Evolutionary conservation across 805 yeast species (phyloP).

Genomic region (Saturnispora dispora): DNA sequence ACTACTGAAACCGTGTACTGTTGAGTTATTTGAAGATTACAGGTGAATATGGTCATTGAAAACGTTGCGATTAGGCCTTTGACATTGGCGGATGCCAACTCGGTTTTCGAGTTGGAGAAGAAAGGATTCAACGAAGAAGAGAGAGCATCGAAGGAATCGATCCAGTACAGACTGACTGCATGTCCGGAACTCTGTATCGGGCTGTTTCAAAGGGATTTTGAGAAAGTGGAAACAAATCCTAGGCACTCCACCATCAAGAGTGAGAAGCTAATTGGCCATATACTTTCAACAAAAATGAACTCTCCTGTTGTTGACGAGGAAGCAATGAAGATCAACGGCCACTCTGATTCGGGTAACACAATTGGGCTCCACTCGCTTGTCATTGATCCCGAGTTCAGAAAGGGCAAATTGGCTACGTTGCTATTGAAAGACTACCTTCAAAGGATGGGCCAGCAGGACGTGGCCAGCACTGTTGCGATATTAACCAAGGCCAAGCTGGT

Average conservation of each 20-base stretch:
- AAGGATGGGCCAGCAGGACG: constrained; percentile 76
- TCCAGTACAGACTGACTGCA: constrained; percentile 57
- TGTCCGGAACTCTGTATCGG: constrained; percentile 94
- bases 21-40: not conserved
- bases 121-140: constrained; percentile 64
- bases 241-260: constrained; percentile 40
- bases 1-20: not conserved
- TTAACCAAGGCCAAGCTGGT: constrained; percentile 62
- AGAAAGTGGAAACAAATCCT: constrained; percentile 23
- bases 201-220: constrained; percentile 66
- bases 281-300: constrained; percentile 65
- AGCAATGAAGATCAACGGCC: constrained; percentile 58
- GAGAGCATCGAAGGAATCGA: constrained; percentile 55
- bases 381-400: constrained; percentile 68
- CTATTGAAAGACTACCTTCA: constrained; percentile 85
- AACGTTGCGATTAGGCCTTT: constrained; percentile 53
- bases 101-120: constrained; percentile 52
- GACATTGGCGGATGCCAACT: constrained; percentile 60
- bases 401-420: constrained; percentile 74
- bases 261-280: constrained; percentile 70
- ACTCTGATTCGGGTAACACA: constrained; percentile 61
- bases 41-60: not conserved
- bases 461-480: constrained; percentile 68
- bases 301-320: constrained; percentile 41
- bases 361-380: constrained; percentile 81